These are phyloP conservation scores for Ormosia semicastrata DNA, from an alignment of 306 rosid species.

Conservation along the genomic window DNA sequence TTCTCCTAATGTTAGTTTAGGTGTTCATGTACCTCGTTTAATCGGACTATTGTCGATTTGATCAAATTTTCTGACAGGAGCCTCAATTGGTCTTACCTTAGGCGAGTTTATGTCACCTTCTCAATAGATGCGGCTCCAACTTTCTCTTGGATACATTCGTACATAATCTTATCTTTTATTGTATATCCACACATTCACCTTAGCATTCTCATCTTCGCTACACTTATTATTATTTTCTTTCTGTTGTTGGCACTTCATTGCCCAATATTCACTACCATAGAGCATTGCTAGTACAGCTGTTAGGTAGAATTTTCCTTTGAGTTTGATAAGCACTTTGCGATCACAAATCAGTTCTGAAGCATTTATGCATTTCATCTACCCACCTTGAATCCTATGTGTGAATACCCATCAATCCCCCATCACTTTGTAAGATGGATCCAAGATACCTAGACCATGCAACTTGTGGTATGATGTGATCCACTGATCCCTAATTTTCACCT, in stretches of 20 bases:
- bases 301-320: background rate
- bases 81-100: background rate
- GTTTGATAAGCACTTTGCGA: no score
- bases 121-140: background rate
- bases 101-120: background rate
- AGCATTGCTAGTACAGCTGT: background rate
- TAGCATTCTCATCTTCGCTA: background rate
- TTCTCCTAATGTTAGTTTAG: background rate
- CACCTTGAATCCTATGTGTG: no score
- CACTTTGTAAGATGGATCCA: no score
- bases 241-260: background rate
- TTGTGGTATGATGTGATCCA: no score
- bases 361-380: no score
- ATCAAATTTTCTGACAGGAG: background rate
- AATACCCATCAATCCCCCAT: no score
- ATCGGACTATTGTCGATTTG: background rate
- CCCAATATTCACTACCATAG: background rate
- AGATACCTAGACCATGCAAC: no score
- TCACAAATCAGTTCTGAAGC: no score
- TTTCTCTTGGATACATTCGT: background rate
- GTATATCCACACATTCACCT: background rate
- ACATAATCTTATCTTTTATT: background rate
- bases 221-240: no score
- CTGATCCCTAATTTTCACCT: no score
- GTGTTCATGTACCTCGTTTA: background rate